Evolutionary conservation across 1,284 basidiomycete genomes (phyloP), one percentile per base, ranked within the genome.

Genomic region (Moesziomyces sp.): DNA sequence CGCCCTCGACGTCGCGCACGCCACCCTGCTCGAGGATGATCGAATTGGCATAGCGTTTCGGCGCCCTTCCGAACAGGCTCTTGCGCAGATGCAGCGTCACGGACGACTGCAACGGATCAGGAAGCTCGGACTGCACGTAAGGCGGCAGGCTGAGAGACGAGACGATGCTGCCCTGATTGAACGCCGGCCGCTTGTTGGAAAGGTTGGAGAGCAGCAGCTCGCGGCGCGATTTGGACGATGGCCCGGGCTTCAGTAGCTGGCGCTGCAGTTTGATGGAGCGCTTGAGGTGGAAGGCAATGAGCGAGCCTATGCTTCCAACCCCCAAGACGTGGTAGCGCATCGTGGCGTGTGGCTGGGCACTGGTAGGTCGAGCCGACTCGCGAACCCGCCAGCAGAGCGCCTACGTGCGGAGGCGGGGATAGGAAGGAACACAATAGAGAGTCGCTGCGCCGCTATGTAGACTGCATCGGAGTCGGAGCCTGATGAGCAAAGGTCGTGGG

Each of bases 261-360:
- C 72, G 71, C 33, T 71, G 72, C 11, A 70, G 60, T 42, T 72
- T 64, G 44, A 74, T 44, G 10, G 77, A 62, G 14, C 77, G 68
- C 58, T 70, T 74, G 51, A 82, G 58, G 47, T 84, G 82, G 51
- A 79, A 77, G 19, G 80, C 80, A 26, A 84, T 61, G 23, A 84
- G 71, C 18, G 80, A 73, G 52, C 82, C 82, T 38, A 83, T 76
- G 35, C 78, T 73, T 40, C 82, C 82, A 9, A 82, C 77, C 47
- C 82, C 82, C 5, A 83, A 60, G 50, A 84, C 72, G 58, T 84
- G 82, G 54, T 81, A 80, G 13, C 79, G 74, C 82, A 83, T 83
- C 47, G 28, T 47, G 5, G 52, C 30, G 10, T 33, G 30, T 3
- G 43, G 33, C n/a, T 35, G 5, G 8, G 19, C 10, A 14, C 13